Evolutionary conservation across 495 filamentous ascomycete species (phyloP).

Genomic region (Penicillium arizonense): DNA sequence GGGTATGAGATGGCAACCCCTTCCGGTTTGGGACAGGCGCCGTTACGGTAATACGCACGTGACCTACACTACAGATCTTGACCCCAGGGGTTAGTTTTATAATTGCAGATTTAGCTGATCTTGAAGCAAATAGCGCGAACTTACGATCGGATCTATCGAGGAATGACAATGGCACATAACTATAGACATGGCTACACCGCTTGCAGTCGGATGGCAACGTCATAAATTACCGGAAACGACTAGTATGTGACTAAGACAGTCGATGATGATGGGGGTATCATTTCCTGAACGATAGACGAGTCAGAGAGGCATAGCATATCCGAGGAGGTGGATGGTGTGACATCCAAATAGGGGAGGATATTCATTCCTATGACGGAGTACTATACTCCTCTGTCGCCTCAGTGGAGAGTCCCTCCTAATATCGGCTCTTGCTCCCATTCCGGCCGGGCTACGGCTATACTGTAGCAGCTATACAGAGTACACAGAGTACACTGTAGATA

Average conservation of each 20-base stretch:
- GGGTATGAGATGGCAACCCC: conserved; percentile 6
- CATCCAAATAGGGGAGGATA: conserved; percentile 1
- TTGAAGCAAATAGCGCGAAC: too few species aligned
- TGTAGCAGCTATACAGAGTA: too few species aligned
- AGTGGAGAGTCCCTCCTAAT: conserved; percentile 12
- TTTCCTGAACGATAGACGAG: background rate
- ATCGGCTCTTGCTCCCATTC: conserved; percentile 1
- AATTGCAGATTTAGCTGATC: too few species aligned
- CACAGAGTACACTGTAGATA: background rate
- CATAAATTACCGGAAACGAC: background rate
- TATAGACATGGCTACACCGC: too few species aligned
- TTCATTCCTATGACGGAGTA: conserved; percentile 2
- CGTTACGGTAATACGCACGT: conserved; percentile 28
- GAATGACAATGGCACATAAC: too few species aligned
- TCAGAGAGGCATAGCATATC: background rate
- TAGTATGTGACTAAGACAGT: background rate
- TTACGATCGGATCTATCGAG: too few species aligned
- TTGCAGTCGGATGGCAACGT: background rate
- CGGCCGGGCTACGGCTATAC: too few species aligned
- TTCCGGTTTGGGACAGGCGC: conserved; percentile 24
- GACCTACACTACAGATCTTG: conserved; percentile 6
- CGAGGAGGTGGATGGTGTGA: background rate
- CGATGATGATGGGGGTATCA: conserved; percentile 9
- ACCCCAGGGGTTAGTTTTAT: background rate
- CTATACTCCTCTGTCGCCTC: background rate